Conservation (phyloP, 805 yeast species). For the Myxozyma udenii region DNA sequence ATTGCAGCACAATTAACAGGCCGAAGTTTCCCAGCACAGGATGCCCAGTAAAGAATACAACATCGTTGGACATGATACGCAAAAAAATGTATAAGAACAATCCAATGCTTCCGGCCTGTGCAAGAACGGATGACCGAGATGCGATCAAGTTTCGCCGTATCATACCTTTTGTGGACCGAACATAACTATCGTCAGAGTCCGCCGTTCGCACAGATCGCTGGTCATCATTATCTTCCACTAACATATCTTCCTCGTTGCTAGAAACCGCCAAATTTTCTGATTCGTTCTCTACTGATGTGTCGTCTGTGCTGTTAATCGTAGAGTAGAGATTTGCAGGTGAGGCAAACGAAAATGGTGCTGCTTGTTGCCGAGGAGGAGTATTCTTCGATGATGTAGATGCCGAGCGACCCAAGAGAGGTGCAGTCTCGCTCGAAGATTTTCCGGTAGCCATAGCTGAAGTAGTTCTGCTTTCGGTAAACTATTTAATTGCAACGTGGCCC, state of each 20-base stretch:
- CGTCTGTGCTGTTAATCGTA: too few relatives aligned
- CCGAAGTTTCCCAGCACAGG: constrained; percentile 34
- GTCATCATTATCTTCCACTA: neutral
- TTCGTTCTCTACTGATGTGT: too few relatives aligned
- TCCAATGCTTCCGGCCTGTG: constrained; percentile 19
- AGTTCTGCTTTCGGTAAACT: too few relatives aligned
- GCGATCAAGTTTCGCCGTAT: constrained; percentile 14
- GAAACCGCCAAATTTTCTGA: too few relatives aligned
- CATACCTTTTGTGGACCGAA: constrained; percentile 3
- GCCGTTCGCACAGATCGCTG: neutral
- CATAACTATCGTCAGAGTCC: neutral
- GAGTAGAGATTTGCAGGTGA: neutral
- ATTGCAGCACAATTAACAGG: constrained; percentile 31
- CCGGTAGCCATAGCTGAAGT: too few relatives aligned
- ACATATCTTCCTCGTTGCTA: neutral
- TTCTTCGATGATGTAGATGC: neutral
- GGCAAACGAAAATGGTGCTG: neutral
- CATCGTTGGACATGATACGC: constrained; percentile 18
- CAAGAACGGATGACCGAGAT: constrained; percentile 18
- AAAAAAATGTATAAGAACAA: constrained; percentile 20
- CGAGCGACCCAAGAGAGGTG: neutral
- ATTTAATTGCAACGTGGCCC: too few relatives aligned
- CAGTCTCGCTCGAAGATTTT: neutral
- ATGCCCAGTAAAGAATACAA: constrained; percentile 34
- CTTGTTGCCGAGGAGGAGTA: neutral